These are phyloP conservation scores for Talaromyces marneffei DNA, from an alignment of 2,329 filamentous ascomycete genomes.

Conservation along the genomic window DNA sequence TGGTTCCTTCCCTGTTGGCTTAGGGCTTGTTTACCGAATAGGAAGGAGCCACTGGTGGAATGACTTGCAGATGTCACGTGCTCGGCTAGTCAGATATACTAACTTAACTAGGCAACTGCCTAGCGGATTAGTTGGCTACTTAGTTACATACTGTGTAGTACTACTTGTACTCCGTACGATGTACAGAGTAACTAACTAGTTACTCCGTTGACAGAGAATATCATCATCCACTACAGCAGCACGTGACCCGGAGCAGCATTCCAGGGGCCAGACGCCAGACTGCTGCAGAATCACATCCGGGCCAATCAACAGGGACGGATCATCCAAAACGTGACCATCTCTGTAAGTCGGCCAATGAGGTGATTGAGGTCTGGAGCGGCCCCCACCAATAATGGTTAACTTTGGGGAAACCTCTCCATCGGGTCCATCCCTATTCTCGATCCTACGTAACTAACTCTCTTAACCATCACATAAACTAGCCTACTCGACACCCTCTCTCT, in stretches of 20 bases:
- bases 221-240: too few relatives aligned
- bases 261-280: neutral
- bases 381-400: conserved; percentile 1
- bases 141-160: too few relatives aligned
- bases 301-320: neutral
- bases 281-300: neutral
- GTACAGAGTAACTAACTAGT: too few relatives aligned
- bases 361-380: neutral
- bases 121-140: too few relatives aligned
- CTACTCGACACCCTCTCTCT: neutral
- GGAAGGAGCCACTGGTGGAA: neutral
- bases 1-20: neutral
- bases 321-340: conserved; percentile 5
- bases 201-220: too few relatives aligned
- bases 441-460: neutral
- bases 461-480: neutral
- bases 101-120: too few relatives aligned
- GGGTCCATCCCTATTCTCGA: conserved; percentile 6
- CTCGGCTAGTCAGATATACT: too few relatives aligned
- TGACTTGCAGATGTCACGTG: neutral
- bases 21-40: neutral
- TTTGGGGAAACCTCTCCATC: neutral
- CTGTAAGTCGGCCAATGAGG: neutral
- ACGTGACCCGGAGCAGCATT: neutral
- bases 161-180: too few relatives aligned